Base-by-base conservation (phyloP, 352 stramenopile species). In the Phytophthora europaea region DNA sequence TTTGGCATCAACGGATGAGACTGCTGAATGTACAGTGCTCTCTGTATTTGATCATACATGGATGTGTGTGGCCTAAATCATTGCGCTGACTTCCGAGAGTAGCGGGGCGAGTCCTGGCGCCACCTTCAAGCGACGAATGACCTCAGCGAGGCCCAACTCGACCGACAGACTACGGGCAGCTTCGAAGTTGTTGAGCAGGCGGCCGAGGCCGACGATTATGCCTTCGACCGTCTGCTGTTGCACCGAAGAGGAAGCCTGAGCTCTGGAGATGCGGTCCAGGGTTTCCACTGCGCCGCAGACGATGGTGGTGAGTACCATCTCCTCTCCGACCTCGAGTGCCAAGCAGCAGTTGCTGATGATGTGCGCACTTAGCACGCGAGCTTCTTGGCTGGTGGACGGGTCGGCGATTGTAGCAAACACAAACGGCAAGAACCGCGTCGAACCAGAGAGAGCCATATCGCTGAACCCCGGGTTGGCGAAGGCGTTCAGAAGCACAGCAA, bases 291-390 rank as follows among this genome's bases (percentile, higher is more conserved):
- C 85, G 8, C 88, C 88, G 31, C 85, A 92, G 23, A 95, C 75
- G 22, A 95, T 76, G 16, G 82, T 90, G 28, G 85, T 93, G 61
- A 94, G 79, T 36, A 93, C 75, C 15, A 90, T 71, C 34, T 94
- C 85, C 52, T 95, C 85, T 36, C 89, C 88, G 10, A 90, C 79
- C 47, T 85, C 69, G 52, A 93, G 79, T 18, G 85, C 81, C 47
- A 91, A 72, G 55, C 82, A 93, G 72, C 86, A 92, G 63, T 95
- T 95, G 73, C 83, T 81, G 36, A 95, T 81, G 26, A 94, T 69
- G 50, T 80, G 80, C 33, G 85, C 81, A 23, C 85, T 84, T 18
- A 95, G 62, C 23, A 91, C 72, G 23, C 85, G 79, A 59, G 83
- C 60, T 33, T 92, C 77, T 43, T 82, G 63, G 23, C 74, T 72